Percentiles rank a stretch among this genome's conserved stretches.
phyloP scores from a whole-genome alignment of 768 basidiomycete genomes.

The Flagelloscypha sp. region DNA sequence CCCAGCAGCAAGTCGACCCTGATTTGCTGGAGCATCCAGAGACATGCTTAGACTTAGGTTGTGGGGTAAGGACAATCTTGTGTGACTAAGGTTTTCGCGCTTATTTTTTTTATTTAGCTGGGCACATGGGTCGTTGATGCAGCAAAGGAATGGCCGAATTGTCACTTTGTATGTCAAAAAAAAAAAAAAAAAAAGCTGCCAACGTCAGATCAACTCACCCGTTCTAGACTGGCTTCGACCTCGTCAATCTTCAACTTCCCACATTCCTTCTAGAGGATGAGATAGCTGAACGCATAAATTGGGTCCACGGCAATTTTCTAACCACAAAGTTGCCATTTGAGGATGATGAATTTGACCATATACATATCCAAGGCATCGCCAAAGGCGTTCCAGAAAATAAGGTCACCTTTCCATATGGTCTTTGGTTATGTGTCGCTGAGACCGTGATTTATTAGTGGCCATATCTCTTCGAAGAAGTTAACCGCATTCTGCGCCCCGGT shows the following conservation, averaged over 20 bases:
- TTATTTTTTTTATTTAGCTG: too few species aligned
- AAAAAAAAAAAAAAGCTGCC: conserved; percentile 2
- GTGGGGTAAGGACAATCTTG: conserved; percentile 60
- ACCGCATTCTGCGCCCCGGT: conserved; percentile 59
- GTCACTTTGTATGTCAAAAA: conserved; percentile 46
- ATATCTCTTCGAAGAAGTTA: conserved; percentile 62
- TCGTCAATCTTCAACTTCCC: conserved; percentile 67
- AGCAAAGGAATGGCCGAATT: conserved; percentile 60
- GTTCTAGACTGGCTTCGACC: conserved; percentile 66
- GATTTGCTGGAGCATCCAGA: conserved; percentile 45
- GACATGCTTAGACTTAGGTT: conserved; percentile 60
- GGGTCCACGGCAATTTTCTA: conserved; percentile 73
- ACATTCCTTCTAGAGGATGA: conserved; percentile 39
- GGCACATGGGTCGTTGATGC: conserved; percentile 69
- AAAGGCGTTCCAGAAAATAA: conserved; percentile 71
- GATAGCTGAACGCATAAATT: conserved; percentile 51
- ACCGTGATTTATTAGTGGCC: conserved; percentile 45
- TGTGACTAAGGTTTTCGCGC: too few species aligned
- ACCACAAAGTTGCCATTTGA: conserved; percentile 74
- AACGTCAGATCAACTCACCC: conserved; percentile 3
- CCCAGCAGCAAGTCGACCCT: too few species aligned
- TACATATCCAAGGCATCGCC: conserved; percentile 62
- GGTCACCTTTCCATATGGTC: conserved; percentile 22
- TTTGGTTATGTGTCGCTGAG: conserved; percentile 3
- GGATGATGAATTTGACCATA: conserved; percentile 75